Evolutionary conservation across 805 yeast species (phyloP), one percentile per base, ranked within the genome.

Genomic region (Cyberlindnera nakhonratchasimensis): DNA sequence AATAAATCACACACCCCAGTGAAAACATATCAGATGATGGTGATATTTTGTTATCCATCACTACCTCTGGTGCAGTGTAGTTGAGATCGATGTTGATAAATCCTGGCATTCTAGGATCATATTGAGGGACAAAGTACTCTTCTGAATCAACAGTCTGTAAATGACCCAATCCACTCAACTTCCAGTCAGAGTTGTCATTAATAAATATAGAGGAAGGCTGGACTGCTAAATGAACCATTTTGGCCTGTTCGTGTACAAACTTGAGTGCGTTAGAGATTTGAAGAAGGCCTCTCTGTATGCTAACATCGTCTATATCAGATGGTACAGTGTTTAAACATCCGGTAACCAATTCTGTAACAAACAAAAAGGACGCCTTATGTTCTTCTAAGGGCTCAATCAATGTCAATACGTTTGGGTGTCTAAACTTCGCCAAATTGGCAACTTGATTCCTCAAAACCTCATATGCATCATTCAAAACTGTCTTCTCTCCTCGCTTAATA

Each of bases 131-230:
- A 50, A 72, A 80, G 58, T 71, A 85, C 42, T 80, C 87, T 4
- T 71, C 72, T 11, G 77, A 55, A 13, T 73, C 75, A 5, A 45
- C 43, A 10, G 86, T 56, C 69, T 75, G 60, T 66, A 76, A 64
- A 39, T 75, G 69, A 0, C 70, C 81, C 45, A 93, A 72, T 0
- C 97, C 97, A 6, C 85, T 75, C 2, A 93, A 60, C 61, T 91
- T 93, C 98, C 99, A 93, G 64, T 93, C 98, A 5, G 95, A 90
- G 51, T 80, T 84, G 29, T 79, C 83, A 51, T 85, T 90, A 16
- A 91, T 75, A 43, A 84, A 75, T 2, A 93, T 71, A 0, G 95
- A 77, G 8, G 75, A 67, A 1, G 99, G 99, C 49, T 80, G 80
- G 25, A 93, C 51, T 50, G 88, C 86, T 50, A 86, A 61, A 64